Evolutionary conservation across 2,329 filamentous ascomycete species (phyloP).

Genomic region (Fonsecaea erecta): DNA sequence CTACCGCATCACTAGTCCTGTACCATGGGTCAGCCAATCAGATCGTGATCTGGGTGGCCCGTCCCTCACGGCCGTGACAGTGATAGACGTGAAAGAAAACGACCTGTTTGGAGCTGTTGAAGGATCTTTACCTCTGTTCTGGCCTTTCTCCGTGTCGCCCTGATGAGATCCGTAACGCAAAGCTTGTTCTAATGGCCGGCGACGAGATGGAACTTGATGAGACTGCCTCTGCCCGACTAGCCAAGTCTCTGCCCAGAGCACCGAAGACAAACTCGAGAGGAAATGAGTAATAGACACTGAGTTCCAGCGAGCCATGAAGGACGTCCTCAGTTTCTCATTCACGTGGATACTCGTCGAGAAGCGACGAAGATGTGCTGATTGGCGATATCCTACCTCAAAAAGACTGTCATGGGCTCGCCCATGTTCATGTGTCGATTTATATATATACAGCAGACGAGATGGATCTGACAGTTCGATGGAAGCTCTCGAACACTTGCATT

Average conservation of each 20-base stretch:
- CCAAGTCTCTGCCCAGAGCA: constrained; percentile 62
- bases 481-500: constrained; percentile 79
- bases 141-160: constrained; percentile 27
- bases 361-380: constrained; percentile 72
- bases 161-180: constrained; percentile 63
- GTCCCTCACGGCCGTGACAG: no score
- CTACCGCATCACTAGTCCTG: no score
- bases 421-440: constrained; percentile 89
- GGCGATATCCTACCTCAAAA: constrained; percentile 59
- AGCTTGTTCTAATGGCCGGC: constrained; percentile 67
- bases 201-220: constrained; percentile 49
- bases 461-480: constrained; percentile 86
- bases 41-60: no score
- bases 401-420: constrained; percentile 48
- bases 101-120: constrained; percentile 67
- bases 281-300: no score
- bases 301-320: no score
- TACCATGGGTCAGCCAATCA: no score
- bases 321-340: no score
- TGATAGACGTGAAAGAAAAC: constrained; percentile 82
- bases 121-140: constrained; percentile 34
- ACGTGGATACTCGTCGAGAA: no score
- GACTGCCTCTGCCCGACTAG: constrained; percentile 39
- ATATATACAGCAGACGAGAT: constrained; percentile 92
- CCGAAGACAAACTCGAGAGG: constrained; percentile 70